A percentile compares a stretch with the other conserved stretches of the same genome.
These are phyloP conservation scores for Microsporum ferrugineum DNA, from an alignment of 2,329 filamentous ascomycete species.

Conservation along the genomic window DNA sequence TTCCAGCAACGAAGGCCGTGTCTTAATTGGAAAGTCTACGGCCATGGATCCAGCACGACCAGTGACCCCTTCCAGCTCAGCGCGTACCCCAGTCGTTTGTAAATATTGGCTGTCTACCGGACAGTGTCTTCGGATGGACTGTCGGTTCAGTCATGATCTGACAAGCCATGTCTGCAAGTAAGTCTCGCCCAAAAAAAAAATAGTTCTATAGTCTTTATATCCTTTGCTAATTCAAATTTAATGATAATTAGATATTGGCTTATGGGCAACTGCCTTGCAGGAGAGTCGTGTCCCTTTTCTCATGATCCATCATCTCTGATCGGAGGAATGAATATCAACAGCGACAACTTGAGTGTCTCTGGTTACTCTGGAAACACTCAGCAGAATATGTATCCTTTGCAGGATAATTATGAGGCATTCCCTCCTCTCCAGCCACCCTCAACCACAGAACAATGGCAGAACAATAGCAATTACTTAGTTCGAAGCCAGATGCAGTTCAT, in stretches of 20 bases:
- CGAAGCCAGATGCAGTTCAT: conserved; percentile 16
- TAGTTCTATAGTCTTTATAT: conserved; percentile 10
- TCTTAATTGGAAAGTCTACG: conserved; percentile 85
- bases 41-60: conserved; percentile 59
- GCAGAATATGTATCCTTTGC: conserved; percentile 59
- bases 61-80: conserved; percentile 60
- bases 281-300: conserved; percentile 89
- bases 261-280: conserved; percentile 86
- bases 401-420: conserved; percentile 68
- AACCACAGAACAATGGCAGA: conserved; percentile 48
- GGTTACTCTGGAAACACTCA: conserved; percentile 48
- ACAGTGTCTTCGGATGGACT: conserved; percentile 91
- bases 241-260: conserved; percentile 67
- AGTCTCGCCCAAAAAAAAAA: conserved; percentile 32
- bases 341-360: conserved; percentile 8
- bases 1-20: conserved; percentile 48
- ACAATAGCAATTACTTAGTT: conserved; percentile 32
- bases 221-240: conserved; percentile 14
- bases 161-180: conserved; percentile 97
- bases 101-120: conserved; percentile 94
- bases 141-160: conserved; percentile 90
- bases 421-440: conserved; percentile 55
- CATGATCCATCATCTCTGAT: conserved; percentile 84
- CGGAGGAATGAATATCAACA: conserved; percentile 58
- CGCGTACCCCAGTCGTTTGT: conserved; percentile 82